Evolutionary conservation across 257 asterid genomes (phyloP), one percentile per base, ranked within the genome.

Genomic region (Perilla frutescens): DNA sequence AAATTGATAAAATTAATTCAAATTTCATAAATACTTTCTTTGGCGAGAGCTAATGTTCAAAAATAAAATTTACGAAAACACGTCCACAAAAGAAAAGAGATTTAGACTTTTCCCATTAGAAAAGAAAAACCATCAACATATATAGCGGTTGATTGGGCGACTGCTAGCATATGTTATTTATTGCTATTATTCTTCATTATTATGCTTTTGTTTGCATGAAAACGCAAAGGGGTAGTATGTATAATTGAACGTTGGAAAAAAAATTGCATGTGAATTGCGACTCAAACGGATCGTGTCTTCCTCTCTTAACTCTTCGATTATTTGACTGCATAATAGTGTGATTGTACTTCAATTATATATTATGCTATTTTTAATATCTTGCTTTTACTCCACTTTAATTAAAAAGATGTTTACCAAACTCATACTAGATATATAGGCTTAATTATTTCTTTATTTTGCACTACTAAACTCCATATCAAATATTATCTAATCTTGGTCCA

Each of bases 211-310:
- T 56, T 41, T 64, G 70, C 47, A 51, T 56, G 72, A n/a, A 61
- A 68, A 47, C 3, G 45, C 49, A 57, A 60, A 39, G 34, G 12
- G 41, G 37, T 34, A 34, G 4, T 34, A 34, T 26, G 58, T 49
- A 66, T 15, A 41, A 34, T 60, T 44, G 75, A 43, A 59, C 65
- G 47, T 59, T 34, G 11, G 8, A 11, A 36, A 13, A 10, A 62
- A 40, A 70, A 62, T 0, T 75, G 77, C 83, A 80, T 44, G 81
- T 80, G 79, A 49, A 5, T 8, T 7, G 73, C 77, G 77, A 72
- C 68, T 40, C 62, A 12, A 71, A 49, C 75, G 81, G 81, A 71
- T 77, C 81, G 8, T 71, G 81, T 53, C 57, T 61, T 53, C 51
- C 9, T 43, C 44, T 39, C 75, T 14, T 0, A 3, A 15, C 43